Base-by-base conservation (phyloP, 202 grass and related monocot genomes). In the Elaeis oleifera region DNA sequence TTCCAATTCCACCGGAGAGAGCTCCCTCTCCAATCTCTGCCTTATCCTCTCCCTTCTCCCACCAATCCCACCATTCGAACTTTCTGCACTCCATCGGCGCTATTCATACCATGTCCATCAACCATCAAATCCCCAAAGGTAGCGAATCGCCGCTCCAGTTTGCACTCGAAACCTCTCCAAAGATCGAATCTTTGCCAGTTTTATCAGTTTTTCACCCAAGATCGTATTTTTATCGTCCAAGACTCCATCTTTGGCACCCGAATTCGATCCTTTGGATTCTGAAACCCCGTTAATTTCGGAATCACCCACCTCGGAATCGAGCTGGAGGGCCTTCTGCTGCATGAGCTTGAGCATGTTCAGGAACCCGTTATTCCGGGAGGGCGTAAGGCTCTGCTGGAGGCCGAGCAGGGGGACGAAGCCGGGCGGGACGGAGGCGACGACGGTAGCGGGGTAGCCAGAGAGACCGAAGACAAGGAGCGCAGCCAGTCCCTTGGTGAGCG, bases 311-410 rank as follows among this genome's bases (percentile, higher is more conserved):
- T 44, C 9, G 36, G 36, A 44, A 44, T 44, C 3, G 9, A 89
- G 71, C 44, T 92, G 66, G 50, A 89, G 76, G 1, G 92, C 88
- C 77, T 97, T 97, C 53, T 63, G 80, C 81, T 89, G 84, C 84
- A 97, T 91, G 44, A 92, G 84, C 20, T 70, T 83, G 48, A 92
- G 67, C 88, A 97, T 97, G 73, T 97, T 97, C 26, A 91, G 77
- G 70, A 97, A 72, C 0, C 92, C 82, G 17, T 80, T 97, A 36
- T 97, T 97, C 63, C 88, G 65, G 19, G 84, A 97, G 1, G 82
- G 71, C 5, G 91, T 90, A 9, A 96, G 79, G 59, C 81, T 89
- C 79, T 91, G 87, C 28, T 85, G 84, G 18, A 97, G 80, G 28
- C 88, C 79, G 6, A 97, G 72, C 25, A 97, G 49, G 59, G 89